Percentiles rank a stretch among this genome's conserved stretches.
phyloP scores from a whole-genome alignment of 768 basidiomycete species.

The Mycena crocata region DNA sequence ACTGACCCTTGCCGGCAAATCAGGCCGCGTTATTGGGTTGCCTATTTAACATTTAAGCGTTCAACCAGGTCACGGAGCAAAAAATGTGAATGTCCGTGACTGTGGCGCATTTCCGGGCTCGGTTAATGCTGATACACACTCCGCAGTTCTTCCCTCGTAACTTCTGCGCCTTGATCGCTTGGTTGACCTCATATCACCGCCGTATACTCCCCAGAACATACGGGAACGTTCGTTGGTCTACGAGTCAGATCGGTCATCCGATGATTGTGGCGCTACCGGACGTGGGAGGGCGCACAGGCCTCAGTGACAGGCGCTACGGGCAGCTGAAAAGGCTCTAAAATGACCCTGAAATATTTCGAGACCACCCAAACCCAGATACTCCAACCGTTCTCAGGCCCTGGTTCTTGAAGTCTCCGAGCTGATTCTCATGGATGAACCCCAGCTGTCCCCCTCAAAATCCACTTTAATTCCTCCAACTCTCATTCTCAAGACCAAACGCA shows the following conservation, averaged over 20 bases:
- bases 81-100: too few relatives aligned
- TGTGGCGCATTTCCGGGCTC: not conserved
- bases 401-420: not conserved
- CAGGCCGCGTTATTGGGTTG: too few relatives aligned
- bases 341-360: too few relatives aligned
- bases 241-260: slow-evolving; percentile 5
- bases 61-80: too few relatives aligned
- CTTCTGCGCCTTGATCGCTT: slow-evolving; percentile 13
- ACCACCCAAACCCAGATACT: too few relatives aligned
- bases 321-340: too few relatives aligned
- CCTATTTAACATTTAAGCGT: too few relatives aligned
- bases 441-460: slow-evolving; percentile 16
- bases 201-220: too few relatives aligned
- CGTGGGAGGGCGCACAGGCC: not conserved
- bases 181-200: slow-evolving; percentile 11
- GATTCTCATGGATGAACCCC: not conserved
- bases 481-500: not conserved
- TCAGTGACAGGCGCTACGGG: too few relatives aligned
- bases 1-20: too few relatives aligned
- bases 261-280: slow-evolving; percentile 13
- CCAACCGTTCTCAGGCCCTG: not conserved
- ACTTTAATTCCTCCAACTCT: not conserved
- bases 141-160: not conserved
- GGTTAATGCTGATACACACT: not conserved
- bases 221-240: too few relatives aligned